phyloP scores from a whole-genome alignment of 352 stramenopile species.

The Phytophthora sojae region DNA sequence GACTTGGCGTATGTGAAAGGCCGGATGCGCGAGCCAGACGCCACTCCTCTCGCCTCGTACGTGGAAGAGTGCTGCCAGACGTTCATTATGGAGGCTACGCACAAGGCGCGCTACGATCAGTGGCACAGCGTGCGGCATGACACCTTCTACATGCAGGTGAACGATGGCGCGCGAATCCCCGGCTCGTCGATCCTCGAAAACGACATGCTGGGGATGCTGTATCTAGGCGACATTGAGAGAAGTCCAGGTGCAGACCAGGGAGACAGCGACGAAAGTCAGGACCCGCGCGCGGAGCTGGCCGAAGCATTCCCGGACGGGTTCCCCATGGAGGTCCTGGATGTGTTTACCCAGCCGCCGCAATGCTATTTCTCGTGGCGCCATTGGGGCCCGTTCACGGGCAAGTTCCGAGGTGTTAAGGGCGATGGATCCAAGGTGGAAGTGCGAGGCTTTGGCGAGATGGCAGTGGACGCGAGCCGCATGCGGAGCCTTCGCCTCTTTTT shows the following conservation, averaged over 20 bases:
- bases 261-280: conserved; percentile 52
- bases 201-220: conserved; percentile 77
- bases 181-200: conserved; percentile 57
- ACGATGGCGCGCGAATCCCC: conserved; percentile 59
- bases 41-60: conserved; percentile 71
- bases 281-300: conserved; percentile 58
- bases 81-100: conserved; percentile 83
- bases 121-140: conserved; percentile 70
- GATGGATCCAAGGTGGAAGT: conserved; percentile 68
- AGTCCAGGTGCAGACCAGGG: conserved; percentile 36
- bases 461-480: conserved; percentile 61
- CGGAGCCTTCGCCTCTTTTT: conserved; percentile 71
- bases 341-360: conserved; percentile 78
- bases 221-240: conserved; percentile 51
- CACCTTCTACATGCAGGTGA: conserved; percentile 77
- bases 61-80: conserved; percentile 80
- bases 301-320: conserved; percentile 81
- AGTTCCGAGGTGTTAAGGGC: conserved; percentile 68
- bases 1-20: conserved; percentile 80
- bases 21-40: conserved; percentile 60
- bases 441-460: conserved; percentile 77
- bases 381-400: conserved; percentile 78
- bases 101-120: conserved; percentile 65
- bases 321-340: conserved; percentile 80
- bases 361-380: conserved; percentile 87